Base-by-base conservation (phyloP, 495 filamentous ascomycete genomes). In the Poronia punctata region DNA sequence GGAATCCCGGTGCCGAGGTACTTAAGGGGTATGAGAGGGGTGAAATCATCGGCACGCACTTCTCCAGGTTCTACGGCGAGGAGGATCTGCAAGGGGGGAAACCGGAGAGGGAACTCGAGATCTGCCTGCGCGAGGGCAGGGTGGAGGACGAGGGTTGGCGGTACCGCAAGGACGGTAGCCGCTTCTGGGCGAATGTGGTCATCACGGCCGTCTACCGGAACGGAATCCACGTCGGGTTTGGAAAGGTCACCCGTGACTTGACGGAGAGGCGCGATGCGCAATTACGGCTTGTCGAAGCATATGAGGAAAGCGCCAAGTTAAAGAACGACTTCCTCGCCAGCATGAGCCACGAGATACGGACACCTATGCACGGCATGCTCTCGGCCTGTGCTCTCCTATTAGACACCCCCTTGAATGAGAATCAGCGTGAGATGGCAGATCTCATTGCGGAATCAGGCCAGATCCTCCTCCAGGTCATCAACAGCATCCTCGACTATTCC, bases 291-390 rank as follows among this genome's bases (percentile, higher is more conserved):
- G 73, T 82, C 16, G 56, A 72, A 5, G 79, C 78, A 4, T 82
- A 78, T 53, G 78, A 83, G 49, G 79, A 83, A 52, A 71, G 78
- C 12, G 68, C 75, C 25, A 76, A 76, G 50, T 49, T 82, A 28
- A 83, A 83, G 49, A 77, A 70, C 15, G 77, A 80, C 19, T 86
- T 84, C 40, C 56, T 86, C 14, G 82, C 81, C 21, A 86, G 71
- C 51, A 72, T 71, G 65, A 65, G 57, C 43, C 70, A 74, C 49
- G 70, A 74, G 49, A 72, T 74, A 41, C 61, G 69, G 16, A 74
- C 69, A 0, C 70, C 70, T 10, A 68, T 74, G 64, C 68, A 72
- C 46, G 70, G 70, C 44, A 71, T 72, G 66, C 57, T 74, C 5
- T 64, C 67, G 4, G 69, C 69, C 9, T 61, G 63, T 19, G 48